These are phyloP conservation scores for Trypanosoma brucei DNA, from an alignment of 208 protist genomes.

Conservation along the genomic window DNA sequence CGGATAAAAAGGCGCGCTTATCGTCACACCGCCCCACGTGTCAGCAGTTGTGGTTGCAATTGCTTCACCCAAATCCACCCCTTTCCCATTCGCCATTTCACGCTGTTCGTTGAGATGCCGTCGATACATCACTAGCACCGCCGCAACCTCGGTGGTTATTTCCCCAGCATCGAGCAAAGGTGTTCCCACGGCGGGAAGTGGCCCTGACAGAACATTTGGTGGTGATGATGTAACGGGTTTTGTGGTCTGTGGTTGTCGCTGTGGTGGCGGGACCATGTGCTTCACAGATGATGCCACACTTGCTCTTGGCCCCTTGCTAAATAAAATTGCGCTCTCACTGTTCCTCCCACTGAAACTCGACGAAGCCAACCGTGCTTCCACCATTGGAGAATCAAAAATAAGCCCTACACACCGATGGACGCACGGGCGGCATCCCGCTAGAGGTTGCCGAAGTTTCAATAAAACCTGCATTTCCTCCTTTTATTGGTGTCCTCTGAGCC, in stretches of 20 bases:
- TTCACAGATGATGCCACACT: slow-evolving; percentile 8
- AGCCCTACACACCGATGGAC: no score
- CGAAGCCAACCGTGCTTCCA: no score
- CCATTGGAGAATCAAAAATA: no score
- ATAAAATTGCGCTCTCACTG: not conserved
- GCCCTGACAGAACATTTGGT: not conserved
- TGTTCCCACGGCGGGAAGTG: not conserved
- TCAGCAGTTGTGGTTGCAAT: not conserved
- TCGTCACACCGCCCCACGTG: not conserved
- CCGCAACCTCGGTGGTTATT: slow-evolving; percentile 11
- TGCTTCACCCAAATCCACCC: not conserved
- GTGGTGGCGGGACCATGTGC: slow-evolving; percentile 14
- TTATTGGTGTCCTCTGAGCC: no score
- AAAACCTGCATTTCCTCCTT: no score
- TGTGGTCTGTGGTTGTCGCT: not conserved
- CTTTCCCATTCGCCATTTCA: not conserved
- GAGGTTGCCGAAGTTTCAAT: no score
- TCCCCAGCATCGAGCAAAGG: slow-evolving; percentile 15
- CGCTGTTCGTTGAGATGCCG: not conserved
- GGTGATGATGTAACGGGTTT: not conserved
- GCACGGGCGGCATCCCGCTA: no score
- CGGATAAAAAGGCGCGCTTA: slow-evolving; percentile 16
- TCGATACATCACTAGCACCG: slow-evolving; percentile 11
- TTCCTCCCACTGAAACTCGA: not conserved
- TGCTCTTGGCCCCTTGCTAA: not conserved